These are phyloP conservation scores for Colletotrichum gigasporum DNA, from an alignment of 2,329 filamentous ascomycete genomes.

Conservation along the genomic window DNA sequence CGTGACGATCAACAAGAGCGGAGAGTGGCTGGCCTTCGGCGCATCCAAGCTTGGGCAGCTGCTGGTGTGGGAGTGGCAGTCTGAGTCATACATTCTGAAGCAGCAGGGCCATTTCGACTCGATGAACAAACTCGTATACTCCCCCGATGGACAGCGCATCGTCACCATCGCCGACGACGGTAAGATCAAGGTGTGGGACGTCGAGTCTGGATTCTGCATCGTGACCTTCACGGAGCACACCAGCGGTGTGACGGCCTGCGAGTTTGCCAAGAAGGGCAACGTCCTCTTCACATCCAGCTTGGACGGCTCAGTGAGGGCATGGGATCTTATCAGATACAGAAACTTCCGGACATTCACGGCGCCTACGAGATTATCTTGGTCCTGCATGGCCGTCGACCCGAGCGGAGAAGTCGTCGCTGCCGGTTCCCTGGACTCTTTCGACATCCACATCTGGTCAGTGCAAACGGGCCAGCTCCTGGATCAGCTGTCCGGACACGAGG, in stretches of 20 bases:
- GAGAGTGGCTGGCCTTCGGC: constrained; percentile 97
- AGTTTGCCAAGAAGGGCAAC: constrained; percentile 94
- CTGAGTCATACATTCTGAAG: constrained; percentile 97
- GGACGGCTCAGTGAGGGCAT: constrained; percentile 92
- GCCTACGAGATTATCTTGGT: constrained; percentile 89
- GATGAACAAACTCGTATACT: constrained; percentile 93
- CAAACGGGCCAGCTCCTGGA: constrained; percentile 97
- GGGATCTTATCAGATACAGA: constrained; percentile 94
- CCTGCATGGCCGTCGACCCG: constrained; percentile 94
- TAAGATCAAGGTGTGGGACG: constrained; percentile 98
- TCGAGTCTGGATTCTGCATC: constrained; percentile 95
- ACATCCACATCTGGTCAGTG: constrained; percentile 98
- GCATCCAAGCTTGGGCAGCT: constrained; percentile 94
- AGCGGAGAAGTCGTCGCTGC: constrained; percentile 97
- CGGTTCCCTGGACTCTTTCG: constrained; percentile 93
- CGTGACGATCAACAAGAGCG: constrained; percentile 91
- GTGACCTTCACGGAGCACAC: constrained; percentile 98
- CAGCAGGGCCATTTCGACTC: constrained; percentile 97
- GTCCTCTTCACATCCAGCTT: constrained; percentile 95
- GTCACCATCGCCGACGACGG: constrained; percentile 96
- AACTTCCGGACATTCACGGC: constrained; percentile 99
- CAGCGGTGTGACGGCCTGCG: constrained; percentile 90
- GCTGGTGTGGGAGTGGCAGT: constrained; percentile 99
- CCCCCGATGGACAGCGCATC: constrained; percentile 91
- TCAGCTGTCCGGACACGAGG: constrained; percentile 90